Conservation (phyloP, 352 stramenopile genomes). For the Phytophthora litchii region DNA sequence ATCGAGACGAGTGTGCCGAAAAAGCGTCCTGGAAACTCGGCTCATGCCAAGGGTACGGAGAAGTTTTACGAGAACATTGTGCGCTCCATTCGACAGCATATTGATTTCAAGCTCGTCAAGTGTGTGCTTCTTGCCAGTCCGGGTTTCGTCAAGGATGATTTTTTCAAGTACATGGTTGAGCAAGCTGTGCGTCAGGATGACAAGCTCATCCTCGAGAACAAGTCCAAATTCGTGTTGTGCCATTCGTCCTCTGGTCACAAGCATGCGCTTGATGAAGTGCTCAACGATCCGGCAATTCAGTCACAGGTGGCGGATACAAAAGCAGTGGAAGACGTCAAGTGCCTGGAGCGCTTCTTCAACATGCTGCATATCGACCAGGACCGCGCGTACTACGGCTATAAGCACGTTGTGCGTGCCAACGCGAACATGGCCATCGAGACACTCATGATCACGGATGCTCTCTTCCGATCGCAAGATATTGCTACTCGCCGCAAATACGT, state of each 20-base stretch:
- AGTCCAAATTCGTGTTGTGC: constrained; percentile 96
- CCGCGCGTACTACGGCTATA: constrained; percentile 97
- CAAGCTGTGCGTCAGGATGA: constrained; percentile 94
- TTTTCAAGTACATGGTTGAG: constrained; percentile 95
- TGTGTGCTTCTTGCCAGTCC: constrained; percentile 95
- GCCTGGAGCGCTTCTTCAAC: constrained; percentile 94
- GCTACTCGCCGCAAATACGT: constrained; percentile 93
- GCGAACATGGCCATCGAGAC: constrained; percentile 95
- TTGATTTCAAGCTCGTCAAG: constrained; percentile 98
- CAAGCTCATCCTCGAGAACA: constrained; percentile 96
- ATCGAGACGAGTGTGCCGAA: constrained; percentile 98
- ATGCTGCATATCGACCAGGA: constrained; percentile 97
- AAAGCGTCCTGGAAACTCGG: constrained; percentile 94
- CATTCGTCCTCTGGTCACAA: constrained; percentile 97
- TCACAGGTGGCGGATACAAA: constrained; percentile 96
- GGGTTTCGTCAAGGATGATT: constrained; percentile 98
- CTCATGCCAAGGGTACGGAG: constrained; percentile 93
- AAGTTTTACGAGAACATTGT: constrained; percentile 98
- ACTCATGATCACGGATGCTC: constrained; percentile 94
- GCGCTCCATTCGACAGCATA: constrained; percentile 94
- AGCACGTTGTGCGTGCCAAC: constrained; percentile 92
- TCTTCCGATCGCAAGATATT: constrained; percentile 94
- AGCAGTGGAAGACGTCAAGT: constrained; percentile 91
- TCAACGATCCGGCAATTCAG: constrained; percentile 93
- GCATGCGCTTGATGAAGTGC: constrained; percentile 97